phyloP scores from a whole-genome alignment of 495 filamentous ascomycete species.

The Xylaria longipes region DNA sequence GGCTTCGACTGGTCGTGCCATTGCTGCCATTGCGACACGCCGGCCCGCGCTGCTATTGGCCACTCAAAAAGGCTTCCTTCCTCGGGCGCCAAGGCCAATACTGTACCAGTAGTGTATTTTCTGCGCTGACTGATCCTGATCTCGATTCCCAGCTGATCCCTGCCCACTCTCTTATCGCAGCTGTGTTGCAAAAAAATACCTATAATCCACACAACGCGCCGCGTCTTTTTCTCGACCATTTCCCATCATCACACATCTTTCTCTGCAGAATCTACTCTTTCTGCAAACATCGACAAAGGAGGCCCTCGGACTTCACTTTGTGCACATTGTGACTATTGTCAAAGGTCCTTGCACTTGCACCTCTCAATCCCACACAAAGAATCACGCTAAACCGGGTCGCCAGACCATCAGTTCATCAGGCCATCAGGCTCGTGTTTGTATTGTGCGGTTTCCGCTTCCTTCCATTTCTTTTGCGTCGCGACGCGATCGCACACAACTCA shows the following conservation, averaged over 20 bases:
- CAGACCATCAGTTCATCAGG: constrained; percentile 11
- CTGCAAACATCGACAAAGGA: constrained; percentile 14
- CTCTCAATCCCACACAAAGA: background rate
- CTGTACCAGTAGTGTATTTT: no score
- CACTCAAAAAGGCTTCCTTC: background rate
- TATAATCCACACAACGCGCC: constrained; percentile 29
- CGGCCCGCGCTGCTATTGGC: background rate
- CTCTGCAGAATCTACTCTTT: background rate
- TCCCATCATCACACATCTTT: background rate
- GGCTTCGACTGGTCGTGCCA: background rate
- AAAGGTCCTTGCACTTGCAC: background rate
- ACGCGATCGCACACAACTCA: background rate
- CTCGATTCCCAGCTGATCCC: background rate
- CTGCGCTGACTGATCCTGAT: constrained; percentile 12
- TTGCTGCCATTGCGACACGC: background rate
- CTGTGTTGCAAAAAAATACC: constrained; percentile 15
- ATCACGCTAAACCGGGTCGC: background rate
- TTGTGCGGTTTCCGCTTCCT: background rate
- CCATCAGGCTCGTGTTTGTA: constrained; percentile 24
- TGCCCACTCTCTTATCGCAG: constrained; percentile 18
- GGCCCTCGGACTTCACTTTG: background rate
- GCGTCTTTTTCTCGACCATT: constrained; percentile 27
- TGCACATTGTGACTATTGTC: background rate
- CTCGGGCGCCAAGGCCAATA: constrained; percentile 5
- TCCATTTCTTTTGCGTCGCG: background rate